Conservation (phyloP, 129 eudicot species). For the Escallonia rubra region DNA sequence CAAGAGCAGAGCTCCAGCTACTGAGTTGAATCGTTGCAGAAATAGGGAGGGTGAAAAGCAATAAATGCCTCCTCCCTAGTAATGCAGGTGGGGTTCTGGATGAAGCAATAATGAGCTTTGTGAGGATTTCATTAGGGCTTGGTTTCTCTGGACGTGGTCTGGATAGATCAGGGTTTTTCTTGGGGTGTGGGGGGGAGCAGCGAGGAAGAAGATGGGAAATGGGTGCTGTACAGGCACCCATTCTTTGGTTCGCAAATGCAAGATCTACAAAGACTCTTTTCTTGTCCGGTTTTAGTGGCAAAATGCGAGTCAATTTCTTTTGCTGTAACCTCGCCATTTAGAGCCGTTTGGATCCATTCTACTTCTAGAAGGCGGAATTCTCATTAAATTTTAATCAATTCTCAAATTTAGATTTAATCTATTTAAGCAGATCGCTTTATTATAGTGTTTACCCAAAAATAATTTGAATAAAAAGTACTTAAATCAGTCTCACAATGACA, state of each 20-base stretch:
- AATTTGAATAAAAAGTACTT: too few species aligned
- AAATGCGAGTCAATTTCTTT: not conserved
- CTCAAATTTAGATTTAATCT: too few species aligned
- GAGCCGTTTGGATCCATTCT: too few species aligned
- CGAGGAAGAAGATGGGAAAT: slow-evolving; percentile 36
- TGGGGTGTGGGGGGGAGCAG: not conserved
- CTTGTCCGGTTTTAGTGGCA: too few species aligned
- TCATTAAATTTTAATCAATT: too few species aligned
- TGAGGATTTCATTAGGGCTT: slow-evolving; percentile 17
- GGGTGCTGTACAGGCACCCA: slow-evolving; percentile 39
- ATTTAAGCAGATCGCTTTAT: too few species aligned
- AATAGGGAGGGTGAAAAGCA: slow-evolving; percentile 32
- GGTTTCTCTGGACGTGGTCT: not conserved
- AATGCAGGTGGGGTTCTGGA: slow-evolving; percentile 11
- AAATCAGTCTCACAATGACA: too few species aligned
- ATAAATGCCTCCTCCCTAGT: slow-evolving; percentile 29
- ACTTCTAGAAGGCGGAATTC: too few species aligned
- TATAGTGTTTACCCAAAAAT: too few species aligned
- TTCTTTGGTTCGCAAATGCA: not conserved
- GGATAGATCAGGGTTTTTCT: not conserved
- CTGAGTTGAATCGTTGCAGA: slow-evolving; percentile 8
- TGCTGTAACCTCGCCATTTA: too few species aligned
- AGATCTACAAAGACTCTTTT: too few species aligned
- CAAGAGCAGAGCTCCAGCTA: slow-evolving; percentile 13
- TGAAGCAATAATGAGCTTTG: slow-evolving; percentile 15